A percentile compares a stretch with the other conserved stretches of the same genome.
phyloP scores from a whole-genome alignment of 2,329 filamentous ascomycete genomes.

The Fusarium aywerte region DNA sequence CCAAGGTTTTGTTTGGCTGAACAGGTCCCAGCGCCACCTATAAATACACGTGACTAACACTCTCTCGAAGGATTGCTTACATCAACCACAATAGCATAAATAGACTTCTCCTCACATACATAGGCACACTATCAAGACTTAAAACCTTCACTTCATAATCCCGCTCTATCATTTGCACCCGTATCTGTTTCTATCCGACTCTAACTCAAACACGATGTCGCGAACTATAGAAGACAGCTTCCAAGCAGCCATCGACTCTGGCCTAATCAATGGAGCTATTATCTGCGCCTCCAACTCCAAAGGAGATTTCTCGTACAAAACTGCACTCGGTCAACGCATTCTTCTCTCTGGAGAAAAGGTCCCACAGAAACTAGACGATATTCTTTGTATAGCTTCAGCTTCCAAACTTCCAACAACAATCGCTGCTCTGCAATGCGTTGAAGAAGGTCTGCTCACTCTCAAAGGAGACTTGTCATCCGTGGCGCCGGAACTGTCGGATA shows the following conservation, averaged over 20 bases:
- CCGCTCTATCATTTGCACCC: fast-evolving
- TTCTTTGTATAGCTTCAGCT: constrained; percentile 52
- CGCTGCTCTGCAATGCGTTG: constrained; percentile 65
- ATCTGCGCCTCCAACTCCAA: constrained; percentile 54
- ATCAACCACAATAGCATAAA: constrained; percentile 7
- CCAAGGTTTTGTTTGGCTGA: neutral
- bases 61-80: constrained; percentile 9
- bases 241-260: constrained; percentile 55
- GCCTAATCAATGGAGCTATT: constrained; percentile 57
- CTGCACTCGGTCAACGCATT: constrained; percentile 54
- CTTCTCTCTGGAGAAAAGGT: constrained; percentile 54
- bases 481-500: constrained; percentile 60
- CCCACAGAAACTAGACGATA: constrained; percentile 52
- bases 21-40: neutral
- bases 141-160: neutral
- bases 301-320: constrained; percentile 55
- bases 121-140: neutral
- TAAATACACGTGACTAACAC: neutral
- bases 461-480: constrained; percentile 57
- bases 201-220: constrained; percentile 28
- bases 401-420: constrained; percentile 62
- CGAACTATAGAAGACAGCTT: constrained; percentile 53
- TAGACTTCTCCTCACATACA: neutral
- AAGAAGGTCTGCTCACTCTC: constrained; percentile 60
- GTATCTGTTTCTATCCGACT: fast-evolving